Percentiles rank a stretch among this genome's conserved stretches.
Evolutionary conservation across 2,329 filamentous ascomycete genomes (phyloP).

Genomic region (Ophiostoma novo-ulmi): DNA sequence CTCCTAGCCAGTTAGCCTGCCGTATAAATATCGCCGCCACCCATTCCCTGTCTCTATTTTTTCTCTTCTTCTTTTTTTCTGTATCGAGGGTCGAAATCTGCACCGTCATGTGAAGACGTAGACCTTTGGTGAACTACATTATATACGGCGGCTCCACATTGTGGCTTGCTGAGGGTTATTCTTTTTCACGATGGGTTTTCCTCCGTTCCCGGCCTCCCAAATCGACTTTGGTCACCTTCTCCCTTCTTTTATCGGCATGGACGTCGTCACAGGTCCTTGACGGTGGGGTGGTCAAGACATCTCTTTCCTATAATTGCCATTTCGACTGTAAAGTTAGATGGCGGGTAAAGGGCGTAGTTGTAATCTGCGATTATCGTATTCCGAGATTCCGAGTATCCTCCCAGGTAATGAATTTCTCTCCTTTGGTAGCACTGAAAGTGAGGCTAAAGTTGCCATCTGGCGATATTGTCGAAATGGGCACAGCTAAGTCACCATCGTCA

Average conservation of each 20-base stretch:
- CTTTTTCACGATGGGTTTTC: constrained; percentile 44
- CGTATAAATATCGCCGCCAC: constrained; percentile 19
- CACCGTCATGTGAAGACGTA: constrained; percentile 49
- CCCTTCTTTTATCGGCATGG: constrained; percentile 43
- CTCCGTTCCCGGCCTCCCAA: constrained; percentile 53
- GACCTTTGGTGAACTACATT: constrained; percentile 31
- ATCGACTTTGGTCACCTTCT: constrained; percentile 44
- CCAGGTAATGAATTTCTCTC: background rate
- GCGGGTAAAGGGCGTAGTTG: background rate
- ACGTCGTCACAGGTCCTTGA: constrained; percentile 42
- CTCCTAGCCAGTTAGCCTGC: background rate
- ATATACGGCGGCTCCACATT: constrained; percentile 46
- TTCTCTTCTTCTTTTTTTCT: constrained; percentile 41
- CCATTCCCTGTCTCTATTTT: constrained; percentile 27
- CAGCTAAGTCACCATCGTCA: background rate
- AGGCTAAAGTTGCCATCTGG: background rate
- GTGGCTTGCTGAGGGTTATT: constrained; percentile 53
- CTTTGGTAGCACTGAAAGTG: background rate
- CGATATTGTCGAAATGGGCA: background rate
- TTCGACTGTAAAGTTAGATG: background rate
- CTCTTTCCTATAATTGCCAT: constrained; percentile 8
- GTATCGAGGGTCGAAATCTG: constrained; percentile 33
- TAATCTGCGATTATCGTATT: background rate
- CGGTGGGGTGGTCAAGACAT: constrained; percentile 52
- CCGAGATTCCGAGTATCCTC: background rate